Conservation (phyloP, 2,329 filamentous ascomycete genomes). For the Anthostomella pinea region DNA sequence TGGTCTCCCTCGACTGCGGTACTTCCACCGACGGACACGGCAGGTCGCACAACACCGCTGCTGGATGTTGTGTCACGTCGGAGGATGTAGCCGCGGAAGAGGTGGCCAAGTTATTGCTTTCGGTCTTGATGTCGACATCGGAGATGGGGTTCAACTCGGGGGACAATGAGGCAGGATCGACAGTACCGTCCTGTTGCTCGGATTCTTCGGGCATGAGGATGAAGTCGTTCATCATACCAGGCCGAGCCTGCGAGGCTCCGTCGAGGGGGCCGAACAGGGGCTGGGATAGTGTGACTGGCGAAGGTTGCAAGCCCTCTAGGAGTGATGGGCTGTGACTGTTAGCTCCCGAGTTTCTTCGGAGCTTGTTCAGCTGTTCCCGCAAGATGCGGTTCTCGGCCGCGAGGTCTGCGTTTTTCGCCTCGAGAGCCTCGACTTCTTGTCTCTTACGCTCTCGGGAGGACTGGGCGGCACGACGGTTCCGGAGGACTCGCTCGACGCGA, state of each 20-base stretch:
- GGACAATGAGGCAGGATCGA: constrained; percentile 61
- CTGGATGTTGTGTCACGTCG: constrained; percentile 99
- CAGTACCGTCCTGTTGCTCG: constrained; percentile 48
- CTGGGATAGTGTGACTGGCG: constrained; percentile 56
- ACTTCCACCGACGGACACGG: constrained; percentile 91
- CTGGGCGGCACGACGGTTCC: constrained; percentile 93
- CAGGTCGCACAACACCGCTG: constrained; percentile 99
- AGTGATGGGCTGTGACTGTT: constrained; percentile 40
- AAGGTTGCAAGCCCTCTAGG: constrained; percentile 41
- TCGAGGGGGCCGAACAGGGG: constrained; percentile 50
- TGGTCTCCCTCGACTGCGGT: constrained; percentile 44
- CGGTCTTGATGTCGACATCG: constrained; percentile 37
- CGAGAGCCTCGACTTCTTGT: constrained; percentile 80
- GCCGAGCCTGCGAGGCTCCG: constrained; percentile 27
- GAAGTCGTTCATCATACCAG: constrained; percentile 42
- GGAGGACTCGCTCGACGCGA: constrained; percentile 92
- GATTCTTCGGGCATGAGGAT: constrained; percentile 40
- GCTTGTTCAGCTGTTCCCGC: constrained; percentile 48
- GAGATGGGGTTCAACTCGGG: constrained; percentile 53
- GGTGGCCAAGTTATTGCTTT: constrained; percentile 23
- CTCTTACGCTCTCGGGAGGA: constrained; percentile 94
- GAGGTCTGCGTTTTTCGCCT: constrained; percentile 70
- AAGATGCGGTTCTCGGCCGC: constrained; percentile 53
- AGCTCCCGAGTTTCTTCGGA: constrained; percentile 43
- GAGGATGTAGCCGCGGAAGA: constrained; percentile 50